A percentile compares a stretch with the other conserved stretches of the same genome.
Conservation (phyloP, 805 yeast species). For the Saccharomycopsis synnaedendra region DNA sequence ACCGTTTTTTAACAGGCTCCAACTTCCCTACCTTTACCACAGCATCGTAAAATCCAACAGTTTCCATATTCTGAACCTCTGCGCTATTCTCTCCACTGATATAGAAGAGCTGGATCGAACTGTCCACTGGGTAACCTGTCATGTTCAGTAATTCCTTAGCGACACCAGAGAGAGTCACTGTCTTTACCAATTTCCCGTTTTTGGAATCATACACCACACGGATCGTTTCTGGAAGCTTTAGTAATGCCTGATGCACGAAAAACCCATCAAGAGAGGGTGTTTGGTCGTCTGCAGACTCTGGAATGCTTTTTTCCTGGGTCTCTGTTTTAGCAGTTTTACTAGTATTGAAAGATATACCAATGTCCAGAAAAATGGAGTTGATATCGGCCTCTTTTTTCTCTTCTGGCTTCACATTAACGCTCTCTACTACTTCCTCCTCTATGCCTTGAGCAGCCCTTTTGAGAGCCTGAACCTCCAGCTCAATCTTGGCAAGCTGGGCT, state of each 20-base stretch:
- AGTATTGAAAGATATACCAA: no score
- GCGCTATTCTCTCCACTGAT: background rate
- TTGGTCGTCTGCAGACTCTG: no score
- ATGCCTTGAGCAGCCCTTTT: background rate
- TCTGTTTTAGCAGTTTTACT: no score
- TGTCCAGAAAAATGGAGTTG: background rate
- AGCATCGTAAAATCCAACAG: slow-evolving; percentile 6
- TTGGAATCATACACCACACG: no score
- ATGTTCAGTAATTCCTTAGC: slow-evolving; percentile 1
- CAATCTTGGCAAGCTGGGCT: no score
- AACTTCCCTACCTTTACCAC: background rate
- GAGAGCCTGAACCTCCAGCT: no score
- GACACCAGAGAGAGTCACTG: slow-evolving; percentile 5
- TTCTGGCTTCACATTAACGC: background rate
- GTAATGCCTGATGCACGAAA: no score
- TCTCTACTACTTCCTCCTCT: background rate
- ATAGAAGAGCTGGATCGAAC: background rate
- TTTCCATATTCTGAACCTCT: slow-evolving; percentile 1
- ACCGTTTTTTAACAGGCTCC: background rate
- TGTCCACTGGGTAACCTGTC: slow-evolving; percentile 7
- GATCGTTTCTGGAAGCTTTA: no score
- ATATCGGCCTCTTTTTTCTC: background rate
- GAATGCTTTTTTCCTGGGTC: no score
- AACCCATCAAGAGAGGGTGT: no score
- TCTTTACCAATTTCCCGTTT: background rate